Evolutionary conservation across 2,329 filamentous ascomycete species (phyloP).

Genomic region (Curvularia sp.): DNA sequence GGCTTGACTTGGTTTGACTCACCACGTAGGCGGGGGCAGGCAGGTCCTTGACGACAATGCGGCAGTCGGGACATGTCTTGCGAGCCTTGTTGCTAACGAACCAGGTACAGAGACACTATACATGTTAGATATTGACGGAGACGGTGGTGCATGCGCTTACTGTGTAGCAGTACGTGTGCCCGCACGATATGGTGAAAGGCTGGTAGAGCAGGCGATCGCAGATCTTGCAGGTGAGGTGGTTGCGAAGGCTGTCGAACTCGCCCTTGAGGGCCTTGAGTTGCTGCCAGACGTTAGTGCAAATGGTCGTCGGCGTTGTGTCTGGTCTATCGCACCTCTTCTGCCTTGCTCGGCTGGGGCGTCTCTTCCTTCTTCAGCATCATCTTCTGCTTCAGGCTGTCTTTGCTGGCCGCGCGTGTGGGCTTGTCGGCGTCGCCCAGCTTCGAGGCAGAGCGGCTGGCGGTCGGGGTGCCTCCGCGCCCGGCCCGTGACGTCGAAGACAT

Average conservation of each 20-base stretch:
- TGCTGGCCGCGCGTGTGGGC: conserved; percentile 45
- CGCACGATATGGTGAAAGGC: conserved; percentile 71
- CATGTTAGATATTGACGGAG: conserved; percentile 30
- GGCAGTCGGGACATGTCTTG: conserved; percentile 74
- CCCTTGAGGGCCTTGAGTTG: conserved; percentile 50
- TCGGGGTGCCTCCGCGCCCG: conserved; percentile 38
- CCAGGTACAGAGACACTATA: conserved; percentile 65
- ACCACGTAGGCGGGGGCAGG: conserved; percentile 72
- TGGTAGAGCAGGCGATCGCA: conserved; percentile 74
- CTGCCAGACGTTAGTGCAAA: conserved; percentile 40
- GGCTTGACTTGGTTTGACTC: conserved; percentile 44
- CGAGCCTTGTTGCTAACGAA: conserved; percentile 62
- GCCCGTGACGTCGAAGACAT: conserved; percentile 41
- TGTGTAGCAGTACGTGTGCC: conserved; percentile 76
- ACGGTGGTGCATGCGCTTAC: conserved; percentile 46
- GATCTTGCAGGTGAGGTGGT: conserved; percentile 70
- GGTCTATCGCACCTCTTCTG: conserved; percentile 44
- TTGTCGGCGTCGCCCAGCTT: conserved; percentile 43
- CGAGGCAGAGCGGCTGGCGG: conserved; percentile 37
- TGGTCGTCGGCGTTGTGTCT: neutral
- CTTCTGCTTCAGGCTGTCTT: conserved; percentile 52
- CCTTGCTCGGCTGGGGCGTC: conserved; percentile 38
- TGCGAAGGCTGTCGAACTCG: conserved; percentile 68
- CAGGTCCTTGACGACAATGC: conserved; percentile 63
- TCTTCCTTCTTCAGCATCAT: conserved; percentile 47